phyloP scores from a whole-genome alignment of 2,329 filamentous ascomycete species.

The Gaeumannomyces tritici region DNA sequence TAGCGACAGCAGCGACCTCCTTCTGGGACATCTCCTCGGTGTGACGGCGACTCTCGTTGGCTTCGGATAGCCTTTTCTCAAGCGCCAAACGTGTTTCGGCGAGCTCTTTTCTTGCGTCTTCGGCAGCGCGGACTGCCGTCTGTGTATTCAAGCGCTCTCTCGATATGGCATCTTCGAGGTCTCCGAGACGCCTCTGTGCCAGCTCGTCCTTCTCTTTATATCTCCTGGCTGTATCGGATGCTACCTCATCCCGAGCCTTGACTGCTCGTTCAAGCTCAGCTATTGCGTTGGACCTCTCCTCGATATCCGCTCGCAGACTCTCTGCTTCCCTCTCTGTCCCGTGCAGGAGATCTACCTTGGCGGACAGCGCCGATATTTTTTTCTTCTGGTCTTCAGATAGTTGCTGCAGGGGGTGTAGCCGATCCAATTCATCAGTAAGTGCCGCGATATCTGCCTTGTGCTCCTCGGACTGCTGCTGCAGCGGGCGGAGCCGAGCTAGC shows the following conservation, averaged over 20 bases:
- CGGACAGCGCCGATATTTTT: not conserved
- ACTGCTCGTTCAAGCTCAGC: not conserved
- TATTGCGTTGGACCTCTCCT: not conserved
- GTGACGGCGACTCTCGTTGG: constrained; percentile 4
- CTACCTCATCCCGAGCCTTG: not conserved
- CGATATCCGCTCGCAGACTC: not conserved
- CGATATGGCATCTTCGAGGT: not conserved
- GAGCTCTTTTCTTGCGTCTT: not conserved
- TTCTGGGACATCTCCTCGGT: constrained; percentile 7
- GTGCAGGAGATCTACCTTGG: not conserved
- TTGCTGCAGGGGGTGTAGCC: not conserved
- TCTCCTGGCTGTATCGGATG: not conserved
- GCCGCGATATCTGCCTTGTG: not conserved
- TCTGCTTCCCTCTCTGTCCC: not conserved
- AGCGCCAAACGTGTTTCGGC: not conserved
- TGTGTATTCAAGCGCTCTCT: not conserved
- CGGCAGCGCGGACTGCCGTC: not conserved
- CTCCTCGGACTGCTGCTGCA: not conserved
- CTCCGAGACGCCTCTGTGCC: not conserved
- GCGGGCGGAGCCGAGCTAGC: not conserved
- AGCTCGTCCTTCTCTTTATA: too few species aligned
- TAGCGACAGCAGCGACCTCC: not conserved
- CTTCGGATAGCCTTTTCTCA: constrained; percentile 8
- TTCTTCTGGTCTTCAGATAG: not conserved
- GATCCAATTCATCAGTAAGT: not conserved